Conservation (phyloP, 2,329 filamentous ascomycete species). For the Colletotrichum sp. region DNA sequence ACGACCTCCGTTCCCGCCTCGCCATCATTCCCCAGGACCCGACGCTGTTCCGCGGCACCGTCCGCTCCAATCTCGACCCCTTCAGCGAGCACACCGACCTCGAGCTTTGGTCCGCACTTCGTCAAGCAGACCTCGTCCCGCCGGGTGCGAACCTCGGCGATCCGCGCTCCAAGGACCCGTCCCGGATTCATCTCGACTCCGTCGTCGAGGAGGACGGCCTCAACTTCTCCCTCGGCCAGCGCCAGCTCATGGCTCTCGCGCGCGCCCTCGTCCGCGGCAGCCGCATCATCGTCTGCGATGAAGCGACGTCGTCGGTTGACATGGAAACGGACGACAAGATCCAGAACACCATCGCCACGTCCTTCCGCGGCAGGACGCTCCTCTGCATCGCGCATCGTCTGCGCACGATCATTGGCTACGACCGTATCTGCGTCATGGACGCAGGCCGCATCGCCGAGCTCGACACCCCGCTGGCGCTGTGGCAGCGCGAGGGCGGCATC, state of each 20-base stretch:
- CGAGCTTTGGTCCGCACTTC: conserved; percentile 78
- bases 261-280: conserved; percentile 86
- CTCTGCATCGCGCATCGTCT: conserved; percentile 92
- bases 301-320: conserved; percentile 91
- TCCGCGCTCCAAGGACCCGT: conserved; percentile 35
- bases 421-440: conserved; percentile 97
- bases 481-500: conserved; percentile 71
- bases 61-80: conserved; percentile 80
- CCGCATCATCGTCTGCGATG: conserved; percentile 95
- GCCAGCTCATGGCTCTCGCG: conserved; percentile 93
- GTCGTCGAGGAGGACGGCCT: conserved; percentile 91
- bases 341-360: conserved; percentile 83
- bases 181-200: conserved; percentile 81
- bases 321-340: conserved; percentile 98
- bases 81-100: conserved; percentile 80
- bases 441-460: conserved; percentile 86
- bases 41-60: conserved; percentile 81
- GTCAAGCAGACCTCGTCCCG: conserved; percentile 75
- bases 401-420: conserved; percentile 91
- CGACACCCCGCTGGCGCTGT: conserved; percentile 76
- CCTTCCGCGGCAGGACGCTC: conserved; percentile 85
- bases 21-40: conserved; percentile 88
- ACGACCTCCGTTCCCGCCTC: conserved; percentile 76
- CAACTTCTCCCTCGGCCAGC: conserved; percentile 94
- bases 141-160: conserved; percentile 33